Evolutionary conservation across 257 asterid genomes (phyloP).

Genomic region (Salvia rosmarinus): DNA sequence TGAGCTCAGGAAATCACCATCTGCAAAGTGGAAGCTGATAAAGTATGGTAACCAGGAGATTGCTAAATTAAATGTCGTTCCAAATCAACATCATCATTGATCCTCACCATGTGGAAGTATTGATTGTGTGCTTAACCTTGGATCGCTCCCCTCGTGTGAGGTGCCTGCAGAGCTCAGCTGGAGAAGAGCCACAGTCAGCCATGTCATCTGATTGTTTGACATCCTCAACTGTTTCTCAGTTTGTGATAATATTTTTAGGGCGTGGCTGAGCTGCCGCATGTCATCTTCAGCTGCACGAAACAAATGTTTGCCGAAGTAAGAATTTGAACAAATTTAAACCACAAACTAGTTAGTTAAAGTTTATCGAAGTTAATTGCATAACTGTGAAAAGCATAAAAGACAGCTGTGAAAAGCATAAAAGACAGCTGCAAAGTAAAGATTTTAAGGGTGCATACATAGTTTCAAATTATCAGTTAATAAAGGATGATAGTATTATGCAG

Average conservation of each 20-base stretch:
- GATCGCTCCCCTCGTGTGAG: constrained; percentile 43
- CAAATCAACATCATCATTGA: neutral
- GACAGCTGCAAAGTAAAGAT: neutral
- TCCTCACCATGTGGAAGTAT: constrained; percentile 57
- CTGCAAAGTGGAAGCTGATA: constrained; percentile 40
- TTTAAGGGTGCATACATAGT: too few relatives aligned
- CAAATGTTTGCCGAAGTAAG: neutral
- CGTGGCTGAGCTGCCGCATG: constrained; percentile 69
- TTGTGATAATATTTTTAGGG: constrained; percentile 77
- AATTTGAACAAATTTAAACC: neutral
- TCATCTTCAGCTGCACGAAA: constrained; percentile 64
- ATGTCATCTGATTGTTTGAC: constrained; percentile 70
- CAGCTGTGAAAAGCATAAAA: neutral
- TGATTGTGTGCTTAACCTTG: constrained; percentile 50
- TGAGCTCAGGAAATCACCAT: constrained; percentile 65
- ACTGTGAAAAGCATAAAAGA: neutral
- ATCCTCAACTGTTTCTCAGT: constrained; percentile 81
- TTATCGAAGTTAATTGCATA: neutral
- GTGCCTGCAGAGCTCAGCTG: constrained; percentile 66
- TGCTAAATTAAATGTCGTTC: too few relatives aligned
- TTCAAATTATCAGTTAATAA: too few relatives aligned
- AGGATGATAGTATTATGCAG: too few relatives aligned
- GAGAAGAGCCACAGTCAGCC: constrained; percentile 78
- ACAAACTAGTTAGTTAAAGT: neutral
- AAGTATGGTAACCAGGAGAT: too few relatives aligned